Evolutionary conservation across 1,139 yeast genomes (phyloP).

Genomic region (Taiozyma sp.): DNA sequence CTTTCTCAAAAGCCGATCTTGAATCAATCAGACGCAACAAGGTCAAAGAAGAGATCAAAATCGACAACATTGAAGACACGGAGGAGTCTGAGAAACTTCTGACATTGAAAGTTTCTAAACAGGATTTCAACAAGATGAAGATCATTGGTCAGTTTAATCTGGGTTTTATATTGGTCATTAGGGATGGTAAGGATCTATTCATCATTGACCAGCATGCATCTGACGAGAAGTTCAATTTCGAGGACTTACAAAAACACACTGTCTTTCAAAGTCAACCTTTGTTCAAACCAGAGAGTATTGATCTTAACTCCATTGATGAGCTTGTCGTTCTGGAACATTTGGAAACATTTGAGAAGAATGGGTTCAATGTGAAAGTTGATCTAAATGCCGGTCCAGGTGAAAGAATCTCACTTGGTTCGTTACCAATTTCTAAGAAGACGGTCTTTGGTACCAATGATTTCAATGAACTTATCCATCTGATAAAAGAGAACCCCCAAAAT

Average conservation of each 20-base stretch:
- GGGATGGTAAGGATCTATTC: slow-evolving; percentile 52
- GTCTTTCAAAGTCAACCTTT: slow-evolving; percentile 63
- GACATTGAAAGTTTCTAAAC: slow-evolving; percentile 50
- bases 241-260: slow-evolving; percentile 50
- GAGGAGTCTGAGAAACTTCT: slow-evolving; percentile 49
- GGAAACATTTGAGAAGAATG: slow-evolving; percentile 60
- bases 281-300: slow-evolving; percentile 58
- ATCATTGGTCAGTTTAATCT: slow-evolving; percentile 89
- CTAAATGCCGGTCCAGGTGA: slow-evolving; percentile 49
- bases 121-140: slow-evolving; percentile 64
- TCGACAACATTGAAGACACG: slow-evolving; percentile 31
- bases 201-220: slow-evolving; percentile 97
- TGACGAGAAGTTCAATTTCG: slow-evolving; percentile 91
- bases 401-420: slow-evolving; percentile 48
- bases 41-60: slow-evolving; percentile 1
- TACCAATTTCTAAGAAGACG: slow-evolving; percentile 71
- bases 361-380: slow-evolving; percentile 55
- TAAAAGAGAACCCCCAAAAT: slow-evolving; percentile 40
- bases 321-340: slow-evolving; percentile 56
- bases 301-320: slow-evolving; percentile 75
- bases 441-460: slow-evolving; percentile 66
- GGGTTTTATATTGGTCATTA: slow-evolving; percentile 77
- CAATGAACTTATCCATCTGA: slow-evolving; percentile 63
- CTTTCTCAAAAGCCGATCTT: not conserved
- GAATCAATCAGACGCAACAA: not conserved